Base-by-base conservation (phyloP, 495 filamentous ascomycete species). In the Polyplosphaeria fusca region DNA sequence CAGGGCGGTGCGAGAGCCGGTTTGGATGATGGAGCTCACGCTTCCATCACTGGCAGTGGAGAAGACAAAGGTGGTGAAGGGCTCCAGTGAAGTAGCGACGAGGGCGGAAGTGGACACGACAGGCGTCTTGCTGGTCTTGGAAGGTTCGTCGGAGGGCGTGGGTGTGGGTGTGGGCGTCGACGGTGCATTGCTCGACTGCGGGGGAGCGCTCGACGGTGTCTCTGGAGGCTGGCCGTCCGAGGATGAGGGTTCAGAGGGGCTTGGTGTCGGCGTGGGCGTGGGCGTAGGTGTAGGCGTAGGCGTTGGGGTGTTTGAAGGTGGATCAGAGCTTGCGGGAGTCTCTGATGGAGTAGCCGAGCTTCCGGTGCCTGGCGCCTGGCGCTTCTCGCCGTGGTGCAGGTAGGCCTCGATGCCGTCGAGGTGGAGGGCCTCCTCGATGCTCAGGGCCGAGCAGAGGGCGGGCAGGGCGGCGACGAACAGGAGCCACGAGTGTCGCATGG, bases 1-100 rank as follows among this genome's bases (percentile, higher is more conserved):
- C 24, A 66, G 24, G 11, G 64, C 46, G n/a, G 73, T 58, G 12
- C 48, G 44, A 45, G 57, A 49, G 2, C 63, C 59, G 16, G 65
- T 69, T 14, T 56, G 7, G 18, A 63, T 63, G 9, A 51, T 28
- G 39, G 53, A 52, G 16, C 61, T 12, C 18, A 57, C 58, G 30
- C 27, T 35, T 55, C 70, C 65, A 44, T 68, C 65, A 46, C 47
- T 58, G 48, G 57, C 25, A 35, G 55, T 30, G 14, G 54, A 1
- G 60, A 28, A 16, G 51, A 46, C 26, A 55, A 45, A n/a, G 19
- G 13, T 13, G 51, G 30, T 3, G 60, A 19, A 41, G 52, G 28
- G 2, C 24, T 38, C 18, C 13, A 50, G 32, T 14, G 26, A 19
- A 32, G 26, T 18, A 22, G 58, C 27, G 37, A 42, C 39, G 9